Percentiles rank a stretch among this genome's conserved stretches.
Conservation (phyloP, 192 early-diverging fungal species). For the Diversispora eburnea region DNA sequence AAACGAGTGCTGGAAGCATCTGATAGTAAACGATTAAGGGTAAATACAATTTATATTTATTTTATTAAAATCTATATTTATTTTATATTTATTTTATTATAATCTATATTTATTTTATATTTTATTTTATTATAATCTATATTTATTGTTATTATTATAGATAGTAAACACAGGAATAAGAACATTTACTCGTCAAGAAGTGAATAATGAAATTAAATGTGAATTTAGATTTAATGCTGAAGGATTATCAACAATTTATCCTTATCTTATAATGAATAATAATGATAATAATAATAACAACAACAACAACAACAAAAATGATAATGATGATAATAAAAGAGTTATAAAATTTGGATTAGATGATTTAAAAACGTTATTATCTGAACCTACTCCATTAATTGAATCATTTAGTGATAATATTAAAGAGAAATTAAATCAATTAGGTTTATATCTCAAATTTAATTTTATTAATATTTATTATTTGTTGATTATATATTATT, state of each 20-base stretch:
- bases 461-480: conserved; percentile 1
- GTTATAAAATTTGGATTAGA: conserved; percentile 42
- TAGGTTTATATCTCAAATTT: too few relatives aligned
- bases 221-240: conserved; percentile 67
- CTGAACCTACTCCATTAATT: conserved; percentile 45
- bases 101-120: background rate
- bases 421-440: background rate
- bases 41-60: background rate
- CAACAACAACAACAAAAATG: too few relatives aligned
- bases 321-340: conserved; percentile 31
- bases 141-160: conserved; percentile 31
- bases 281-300: too few relatives aligned
- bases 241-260: conserved; percentile 59
- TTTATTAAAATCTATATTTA: background rate
- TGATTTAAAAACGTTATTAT: conserved; percentile 51
- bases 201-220: conserved; percentile 51
- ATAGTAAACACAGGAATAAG: conserved; percentile 93
- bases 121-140: background rate
- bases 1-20: conserved; percentile 63
- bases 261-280: conserved; percentile 36
- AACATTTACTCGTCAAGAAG: conserved; percentile 75
- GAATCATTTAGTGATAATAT: conserved; percentile 31
- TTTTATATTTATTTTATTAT: background rate
- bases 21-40: conserved; percentile 60
- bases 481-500: background rate